Evolutionary conservation across 257 asterid species (phyloP).

Genomic region (Przewalskia tangutica): DNA sequence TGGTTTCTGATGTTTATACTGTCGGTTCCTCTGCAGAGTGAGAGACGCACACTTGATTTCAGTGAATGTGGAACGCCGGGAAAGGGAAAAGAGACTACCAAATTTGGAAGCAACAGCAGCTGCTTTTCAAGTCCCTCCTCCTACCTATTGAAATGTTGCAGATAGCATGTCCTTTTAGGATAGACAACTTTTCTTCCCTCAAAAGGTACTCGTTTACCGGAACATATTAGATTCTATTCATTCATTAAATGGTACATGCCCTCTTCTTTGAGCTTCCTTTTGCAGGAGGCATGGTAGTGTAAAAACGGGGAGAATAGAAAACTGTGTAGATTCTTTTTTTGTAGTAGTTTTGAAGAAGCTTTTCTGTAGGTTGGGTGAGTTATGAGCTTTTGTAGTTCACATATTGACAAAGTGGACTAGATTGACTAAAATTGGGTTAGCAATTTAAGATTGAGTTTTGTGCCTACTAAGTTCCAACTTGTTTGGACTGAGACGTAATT

Average conservation of each 20-base stretch:
- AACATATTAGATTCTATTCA: neutral
- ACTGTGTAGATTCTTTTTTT: neutral
- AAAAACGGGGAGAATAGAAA: neutral
- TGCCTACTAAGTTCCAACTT: neutral
- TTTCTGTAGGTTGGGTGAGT: neutral
- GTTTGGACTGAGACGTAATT: neutral
- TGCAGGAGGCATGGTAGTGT: neutral
- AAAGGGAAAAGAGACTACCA: conserved; percentile 33
- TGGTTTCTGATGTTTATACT: neutral
- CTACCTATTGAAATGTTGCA: conserved; percentile 63
- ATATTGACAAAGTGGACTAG: neutral
- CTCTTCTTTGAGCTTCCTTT: neutral
- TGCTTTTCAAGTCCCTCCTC: conserved; percentile 44
- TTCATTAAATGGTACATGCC: neutral
- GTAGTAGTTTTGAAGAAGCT: neutral
- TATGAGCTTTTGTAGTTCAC: neutral
- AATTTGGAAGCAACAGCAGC: conserved; percentile 20
- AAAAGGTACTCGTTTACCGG: neutral
- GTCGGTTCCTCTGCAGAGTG: conserved; percentile 40
- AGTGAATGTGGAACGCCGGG: conserved; percentile 75
- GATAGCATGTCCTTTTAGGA: conserved; percentile 24
- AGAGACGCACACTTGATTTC: conserved; percentile 75
- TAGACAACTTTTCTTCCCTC: neutral
- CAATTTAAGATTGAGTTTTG: too few species aligned
- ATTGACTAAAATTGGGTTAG: neutral